phyloP scores from a whole-genome alignment of 805 yeast species.

The Ogataea wickerhamii region DNA sequence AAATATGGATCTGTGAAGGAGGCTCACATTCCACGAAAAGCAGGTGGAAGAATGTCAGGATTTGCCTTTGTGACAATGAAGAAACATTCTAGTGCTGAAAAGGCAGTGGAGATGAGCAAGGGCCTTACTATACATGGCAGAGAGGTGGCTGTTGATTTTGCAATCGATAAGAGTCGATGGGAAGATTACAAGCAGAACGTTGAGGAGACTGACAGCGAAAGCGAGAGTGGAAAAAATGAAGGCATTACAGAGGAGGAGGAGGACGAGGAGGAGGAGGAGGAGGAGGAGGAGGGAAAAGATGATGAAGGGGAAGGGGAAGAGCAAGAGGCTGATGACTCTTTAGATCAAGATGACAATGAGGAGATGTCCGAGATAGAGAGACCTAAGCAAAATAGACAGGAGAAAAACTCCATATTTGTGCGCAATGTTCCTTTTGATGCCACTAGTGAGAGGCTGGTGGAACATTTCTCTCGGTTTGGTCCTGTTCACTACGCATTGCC shows the following conservation, averaged over 20 bases:
- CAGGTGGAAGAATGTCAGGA: constrained; percentile 87
- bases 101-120: constrained; percentile 69
- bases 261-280: constrained; percentile 35
- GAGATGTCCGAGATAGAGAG: constrained; percentile 28
- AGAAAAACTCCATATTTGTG: constrained; percentile 72
- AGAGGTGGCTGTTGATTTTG: constrained; percentile 90
- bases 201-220: constrained; percentile 35
- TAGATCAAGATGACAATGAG: constrained; percentile 15
- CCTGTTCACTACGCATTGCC: constrained; percentile 90
- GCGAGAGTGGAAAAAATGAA: constrained; percentile 37
- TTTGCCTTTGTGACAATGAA: constrained; percentile 94
- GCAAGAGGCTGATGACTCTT: constrained; percentile 31
- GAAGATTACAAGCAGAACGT: constrained; percentile 43
- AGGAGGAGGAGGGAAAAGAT: constrained; percentile 31
- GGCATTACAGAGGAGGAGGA: constrained; percentile 36
- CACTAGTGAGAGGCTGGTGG: constrained; percentile 68
- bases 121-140: constrained; percentile 85
- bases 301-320: constrained; percentile 29
- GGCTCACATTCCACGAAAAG: constrained; percentile 83
- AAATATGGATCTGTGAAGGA: constrained; percentile 85
- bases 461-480: constrained; percentile 82
- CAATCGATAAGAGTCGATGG: constrained; percentile 87
- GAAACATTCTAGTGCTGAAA: constrained; percentile 69
- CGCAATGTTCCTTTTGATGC: constrained; percentile 96
- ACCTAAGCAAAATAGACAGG: constrained; percentile 54